Evolutionary conservation across 1,284 basidiomycete genomes (phyloP), one percentile per base, ranked within the genome.

Genomic region (Microbotryum silenes-acaulis): DNA sequence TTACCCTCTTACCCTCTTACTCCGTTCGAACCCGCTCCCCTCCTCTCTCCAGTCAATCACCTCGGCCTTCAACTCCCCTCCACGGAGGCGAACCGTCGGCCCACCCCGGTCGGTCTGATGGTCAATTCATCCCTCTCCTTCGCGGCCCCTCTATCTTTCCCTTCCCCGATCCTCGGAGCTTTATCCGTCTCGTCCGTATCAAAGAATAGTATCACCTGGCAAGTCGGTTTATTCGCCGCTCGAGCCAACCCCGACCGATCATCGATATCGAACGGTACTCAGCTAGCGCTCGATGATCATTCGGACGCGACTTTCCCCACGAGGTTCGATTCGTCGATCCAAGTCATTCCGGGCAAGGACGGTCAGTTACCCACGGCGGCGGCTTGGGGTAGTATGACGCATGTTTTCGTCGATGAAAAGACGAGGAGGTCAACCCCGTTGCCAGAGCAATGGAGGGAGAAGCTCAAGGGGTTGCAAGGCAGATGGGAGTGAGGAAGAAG

Each of bases 331-430:
- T 42, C 37, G 2, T 42, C 37, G 3, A 42, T 42, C 37, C 9
- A 42, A 6, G 37, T 16, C 14, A 10, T 42, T 12, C 14, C 12
- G 12, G 37, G 37, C 2, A 42, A 54, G 25, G 25, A 18, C 44
- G 4, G 37, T 16, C 51, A 51, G 2, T 52, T 33, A 4, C 33
- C 29, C 7, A 56, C 23, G 8, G 67, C 69, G 8, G 65, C 65
- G 1, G 63, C 64, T 18, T 63, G 51, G 46, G 69, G 67, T 4
- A 59, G 59, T n/a, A 66, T 70, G 64, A 66, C 61, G 25, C 69
- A 70, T 46, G 69, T 70, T 1, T 70, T 68, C 55, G 66, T 68
- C 2, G 65, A 70, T n/a, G 42, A 51, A 18, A 54, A 53, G 44
- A 57, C 51, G 12, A 31, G 64, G 45, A 44, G 48, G 56, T 49